Evolutionary conservation across 2,329 filamentous ascomycete species (phyloP), one percentile per base, ranked within the genome.

Genomic region (Incumbomyces delicatus): DNA sequence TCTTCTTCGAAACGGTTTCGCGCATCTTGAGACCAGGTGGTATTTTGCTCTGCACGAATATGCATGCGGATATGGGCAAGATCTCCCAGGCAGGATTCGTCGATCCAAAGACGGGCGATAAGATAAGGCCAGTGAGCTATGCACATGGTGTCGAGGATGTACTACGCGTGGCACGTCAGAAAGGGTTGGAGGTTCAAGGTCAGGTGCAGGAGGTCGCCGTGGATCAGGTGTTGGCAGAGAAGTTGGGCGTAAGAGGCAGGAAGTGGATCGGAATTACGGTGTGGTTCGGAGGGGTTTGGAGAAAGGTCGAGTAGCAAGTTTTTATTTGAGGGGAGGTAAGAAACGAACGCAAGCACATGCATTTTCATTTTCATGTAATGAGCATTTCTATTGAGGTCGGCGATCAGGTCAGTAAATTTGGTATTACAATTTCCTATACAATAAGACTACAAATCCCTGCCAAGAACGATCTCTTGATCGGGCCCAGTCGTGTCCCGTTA

Each of bases 41-140:
- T 0, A 61, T 71, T 40, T 62, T 80, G 4, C 63, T 83, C 8
- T 56, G 83, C n/a, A 83, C 78, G 1, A 83, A 83, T 56, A 84
- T 84, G 80, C 80, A 84, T 58, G 62, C 70, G 1, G 74, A 81
- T 2, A 83, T 83, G 78, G 55, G 56, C 12, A 37, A 20, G 10
- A 66, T 71, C 13, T 75, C 72, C 20, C 77, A 80, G 57, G 80
- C 80, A 0, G 80, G 80, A 0, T 83, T 84, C 55, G 66, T 77
- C 11, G 75, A 78, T 57, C 60, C 60, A 6, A 62, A 61, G 14
- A 70, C 71, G 1, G 73, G 72, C 3, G 65, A 69, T 40, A 83
- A 83, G 64, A 70, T 84, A 13, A 65, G 76, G 39, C 77, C 77
- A 1, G 68, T 63, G 22, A 83, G 78, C 57, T 82, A 73, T 60